phyloP scores from a whole-genome alignment of 2,329 filamentous ascomycete genomes.

The Aspergillus fumigatus region DNA sequence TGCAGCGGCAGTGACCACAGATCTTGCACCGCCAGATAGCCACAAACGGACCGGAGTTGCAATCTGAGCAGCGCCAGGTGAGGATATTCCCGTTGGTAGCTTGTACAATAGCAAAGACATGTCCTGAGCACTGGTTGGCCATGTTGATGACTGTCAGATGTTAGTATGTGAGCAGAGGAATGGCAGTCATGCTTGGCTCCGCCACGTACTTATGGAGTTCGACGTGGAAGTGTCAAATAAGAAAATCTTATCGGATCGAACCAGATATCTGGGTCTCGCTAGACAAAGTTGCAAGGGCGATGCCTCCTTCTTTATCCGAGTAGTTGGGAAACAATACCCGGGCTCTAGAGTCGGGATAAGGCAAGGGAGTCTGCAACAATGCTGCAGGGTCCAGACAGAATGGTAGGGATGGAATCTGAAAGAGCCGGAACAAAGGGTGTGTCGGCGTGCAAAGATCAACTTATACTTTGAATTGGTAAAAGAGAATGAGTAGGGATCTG shows the following conservation, averaged over 20 bases:
- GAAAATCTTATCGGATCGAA: background rate
- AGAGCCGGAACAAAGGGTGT: background rate
- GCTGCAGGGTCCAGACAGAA: background rate
- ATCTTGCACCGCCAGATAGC: constrained; percentile 43
- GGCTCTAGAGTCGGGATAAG: background rate
- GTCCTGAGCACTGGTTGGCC: constrained; percentile 39
- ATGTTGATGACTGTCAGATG: constrained; percentile 17
- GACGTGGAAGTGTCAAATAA: background rate
- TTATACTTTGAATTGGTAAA: background rate
- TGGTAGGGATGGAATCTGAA: background rate
- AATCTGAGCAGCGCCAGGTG: constrained; percentile 41
- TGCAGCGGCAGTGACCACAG: constrained; percentile 39
- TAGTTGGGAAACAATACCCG: background rate
- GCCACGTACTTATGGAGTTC: background rate
- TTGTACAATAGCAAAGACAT: constrained; percentile 37
- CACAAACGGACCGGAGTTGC: constrained; percentile 38
- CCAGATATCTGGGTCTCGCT: background rate
- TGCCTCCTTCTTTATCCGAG: background rate
- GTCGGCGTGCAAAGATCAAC: background rate
- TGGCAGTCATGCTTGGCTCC: background rate
- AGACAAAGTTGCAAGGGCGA: background rate
- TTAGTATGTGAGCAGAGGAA: constrained; percentile 3
- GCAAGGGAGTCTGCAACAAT: background rate
- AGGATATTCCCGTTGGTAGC: constrained; percentile 40
- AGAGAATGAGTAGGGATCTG: background rate